phyloP scores from a whole-genome alignment of 2,329 filamentous ascomycete genomes.

The Talaromyces sp. region DNA sequence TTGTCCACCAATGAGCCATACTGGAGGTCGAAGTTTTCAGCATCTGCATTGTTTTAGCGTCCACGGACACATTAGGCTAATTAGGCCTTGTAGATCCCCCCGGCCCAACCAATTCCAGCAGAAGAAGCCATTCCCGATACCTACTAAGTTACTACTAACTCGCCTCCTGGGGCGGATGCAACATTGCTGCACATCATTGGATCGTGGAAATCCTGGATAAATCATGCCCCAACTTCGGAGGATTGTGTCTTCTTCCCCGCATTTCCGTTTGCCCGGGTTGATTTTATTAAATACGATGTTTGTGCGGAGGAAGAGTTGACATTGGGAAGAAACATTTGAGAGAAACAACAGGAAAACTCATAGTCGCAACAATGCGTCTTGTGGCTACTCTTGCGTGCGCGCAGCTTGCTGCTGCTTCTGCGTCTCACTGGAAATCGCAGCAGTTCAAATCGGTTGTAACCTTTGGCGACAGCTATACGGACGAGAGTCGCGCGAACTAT shows the following conservation, averaged over 20 bases:
- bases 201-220: neutral
- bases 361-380: neutral
- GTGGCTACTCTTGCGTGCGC: neutral
- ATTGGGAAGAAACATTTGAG: neutral
- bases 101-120: neutral
- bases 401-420: neutral
- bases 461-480: conserved; percentile 74
- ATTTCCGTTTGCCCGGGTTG: neutral
- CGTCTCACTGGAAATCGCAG: conserved; percentile 25
- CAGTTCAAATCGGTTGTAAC: conserved; percentile 60
- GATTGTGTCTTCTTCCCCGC: neutral
- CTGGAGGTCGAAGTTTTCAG: neutral
- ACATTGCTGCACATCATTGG: neutral
- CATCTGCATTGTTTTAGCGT: neutral
- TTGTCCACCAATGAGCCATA: neutral
- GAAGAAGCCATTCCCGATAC: too few species aligned
- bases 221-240: neutral
- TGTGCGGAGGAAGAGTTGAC: neutral
- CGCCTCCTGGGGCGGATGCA: neutral
- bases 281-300: neutral
- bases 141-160: too few species aligned
- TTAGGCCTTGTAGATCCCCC: neutral
- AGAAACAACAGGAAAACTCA: neutral
- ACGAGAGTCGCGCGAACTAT: conserved; percentile 63
- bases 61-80: neutral